These are phyloP conservation scores for Martensiomyces pterosporus DNA, from an alignment of 192 early-diverging fungal genomes.

Conservation along the genomic window DNA sequence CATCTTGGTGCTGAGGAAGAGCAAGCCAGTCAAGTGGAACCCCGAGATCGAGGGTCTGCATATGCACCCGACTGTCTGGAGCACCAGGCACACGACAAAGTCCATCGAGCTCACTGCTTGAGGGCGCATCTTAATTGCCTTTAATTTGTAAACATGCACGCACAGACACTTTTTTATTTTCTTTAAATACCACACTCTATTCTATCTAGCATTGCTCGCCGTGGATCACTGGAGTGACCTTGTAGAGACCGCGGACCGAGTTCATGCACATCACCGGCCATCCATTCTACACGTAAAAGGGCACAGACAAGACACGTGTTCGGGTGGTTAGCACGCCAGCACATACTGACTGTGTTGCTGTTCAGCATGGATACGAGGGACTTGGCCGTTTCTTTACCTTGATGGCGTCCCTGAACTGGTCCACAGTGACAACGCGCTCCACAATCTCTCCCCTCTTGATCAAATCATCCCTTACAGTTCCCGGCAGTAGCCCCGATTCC, in stretches of 20 bases:
- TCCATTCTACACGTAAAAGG: constrained; percentile 2
- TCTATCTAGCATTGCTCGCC: too few species aligned
- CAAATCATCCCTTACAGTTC: constrained; percentile 32
- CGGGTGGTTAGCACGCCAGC: background rate
- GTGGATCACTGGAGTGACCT: constrained; percentile 13
- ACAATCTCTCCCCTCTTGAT: constrained; percentile 19
- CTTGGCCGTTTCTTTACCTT: background rate
- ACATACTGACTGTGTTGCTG: too few species aligned
- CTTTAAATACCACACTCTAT: too few species aligned
- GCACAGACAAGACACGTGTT: too few species aligned
- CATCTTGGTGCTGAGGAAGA: constrained; percentile 55
- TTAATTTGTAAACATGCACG: background rate
- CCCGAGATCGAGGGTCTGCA: constrained; percentile 79
- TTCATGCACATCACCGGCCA: constrained; percentile 48
- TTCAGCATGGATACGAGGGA: too few species aligned
- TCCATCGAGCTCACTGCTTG: constrained; percentile 17
- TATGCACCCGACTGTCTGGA: constrained; percentile 78
- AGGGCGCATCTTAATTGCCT: background rate
- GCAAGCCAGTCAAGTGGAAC: constrained; percentile 64
- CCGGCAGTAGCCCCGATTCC: constrained; percentile 21
- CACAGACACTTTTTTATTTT: too few species aligned
- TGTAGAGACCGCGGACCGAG: constrained; percentile 36
- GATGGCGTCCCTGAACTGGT: constrained; percentile 21
- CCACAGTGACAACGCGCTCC: constrained; percentile 28
- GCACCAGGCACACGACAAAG: constrained; percentile 31